Percentiles rank a stretch among this genome's conserved stretches.
These are phyloP conservation scores for Coemansia sp. DNA, from an alignment of 192 early-diverging fungal genomes.

Conservation along the genomic window DNA sequence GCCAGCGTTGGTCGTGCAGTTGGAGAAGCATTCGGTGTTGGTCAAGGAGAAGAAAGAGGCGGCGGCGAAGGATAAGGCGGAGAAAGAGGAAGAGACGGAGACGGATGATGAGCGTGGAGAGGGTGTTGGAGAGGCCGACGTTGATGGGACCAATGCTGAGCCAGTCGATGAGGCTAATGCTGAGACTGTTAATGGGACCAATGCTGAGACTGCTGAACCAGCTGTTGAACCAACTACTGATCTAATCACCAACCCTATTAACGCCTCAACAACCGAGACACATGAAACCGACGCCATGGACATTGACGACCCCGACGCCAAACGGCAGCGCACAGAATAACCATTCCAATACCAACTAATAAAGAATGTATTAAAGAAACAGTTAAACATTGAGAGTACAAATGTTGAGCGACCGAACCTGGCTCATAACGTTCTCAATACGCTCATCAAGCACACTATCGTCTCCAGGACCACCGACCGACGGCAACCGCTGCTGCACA, in stretches of 20 bases:
- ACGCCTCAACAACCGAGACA: background rate
- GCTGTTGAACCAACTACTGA: background rate
- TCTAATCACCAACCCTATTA: no score
- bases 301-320: constrained; percentile 22
- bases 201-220: background rate
- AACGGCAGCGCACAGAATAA: constrained; percentile 23
- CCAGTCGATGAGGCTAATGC: no score
- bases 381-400: constrained; percentile 68
- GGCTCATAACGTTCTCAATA: constrained; percentile 78
- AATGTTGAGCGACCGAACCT: constrained; percentile 88
- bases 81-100: constrained; percentile 7
- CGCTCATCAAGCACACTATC: constrained; percentile 63
- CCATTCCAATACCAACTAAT: background rate
- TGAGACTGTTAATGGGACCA: background rate
- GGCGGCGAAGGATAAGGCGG: constrained; percentile 20
- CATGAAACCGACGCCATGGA: constrained; percentile 13
- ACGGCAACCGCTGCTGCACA: constrained; percentile 64
- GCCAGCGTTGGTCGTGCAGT: constrained; percentile 25
- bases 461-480: constrained; percentile 55
- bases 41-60: constrained; percentile 38
- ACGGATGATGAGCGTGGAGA: constrained; percentile 12
- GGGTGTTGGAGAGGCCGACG: constrained; percentile 5
- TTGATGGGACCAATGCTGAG: background rate
- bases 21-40: constrained; percentile 19
- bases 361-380: constrained; percentile 6